Evolutionary conservation across 139 green algal genomes (phyloP), one percentile per base, ranked within the genome.

Genomic region (Tetratostichococcus sp.): DNA sequence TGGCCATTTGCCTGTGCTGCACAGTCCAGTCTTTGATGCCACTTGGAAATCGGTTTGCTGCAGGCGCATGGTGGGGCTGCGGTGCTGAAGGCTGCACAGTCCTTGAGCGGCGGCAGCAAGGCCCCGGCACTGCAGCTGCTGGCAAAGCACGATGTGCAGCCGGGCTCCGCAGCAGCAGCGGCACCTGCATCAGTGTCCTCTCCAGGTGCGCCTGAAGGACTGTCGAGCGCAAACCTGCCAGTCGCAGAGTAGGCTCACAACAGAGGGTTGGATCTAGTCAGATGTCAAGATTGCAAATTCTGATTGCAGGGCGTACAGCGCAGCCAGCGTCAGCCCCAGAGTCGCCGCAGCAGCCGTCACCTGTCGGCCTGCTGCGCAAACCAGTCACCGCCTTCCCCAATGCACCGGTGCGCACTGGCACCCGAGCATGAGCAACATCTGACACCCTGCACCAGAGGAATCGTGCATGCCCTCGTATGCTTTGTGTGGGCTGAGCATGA

Each of bases 121-220:
- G 77, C 73, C n/a, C n/a, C 57, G 1, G 76, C 71, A 17, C 34
- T 42, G 71, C 70, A 81, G 65, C 70, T 74, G 2, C 42, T 81
- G 4, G 67, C 33, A 42, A 81, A 81, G 65, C 65, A 75, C 33
- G 75, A 66, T 34, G 43, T 35, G 3, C 28, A 57, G 14, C 34
- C 67, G 17, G 72, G 32, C n/a, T 43, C 65, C 66, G 32, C 11
- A 0, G 22, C 66, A 23, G 69, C 39, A 0, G 76, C 75, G 26
- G 69, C 75, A 16, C 11, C 68, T 2, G 58, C 67, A 8, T 3
- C 31, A 3, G 39, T 43, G 30, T 58, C 59, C 1, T 30, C 76
- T 1, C 58, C 76, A 1, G 69, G 50, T 14, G 28, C 69, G 2
- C 57, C 58, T 5, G n/a, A n/a, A n/a, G n/a, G n/a, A n/a, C n/a